phyloP scores from a whole-genome alignment of 176 grass and related monocot species.

The Aegilops tauschii region DNA sequence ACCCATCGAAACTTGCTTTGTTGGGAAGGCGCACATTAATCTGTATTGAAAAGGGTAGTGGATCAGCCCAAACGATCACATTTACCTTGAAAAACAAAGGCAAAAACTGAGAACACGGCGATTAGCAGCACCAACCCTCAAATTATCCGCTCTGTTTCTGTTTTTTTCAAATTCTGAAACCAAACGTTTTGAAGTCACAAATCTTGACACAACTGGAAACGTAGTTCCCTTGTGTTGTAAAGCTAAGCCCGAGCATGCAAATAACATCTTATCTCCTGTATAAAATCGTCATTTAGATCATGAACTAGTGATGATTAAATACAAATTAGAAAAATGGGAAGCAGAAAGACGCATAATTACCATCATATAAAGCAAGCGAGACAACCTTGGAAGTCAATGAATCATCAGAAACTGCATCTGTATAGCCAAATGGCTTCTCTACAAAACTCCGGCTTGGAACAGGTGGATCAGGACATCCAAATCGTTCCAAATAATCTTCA shows the following conservation, averaged over 20 bases:
- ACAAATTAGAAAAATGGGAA: too few relatives aligned
- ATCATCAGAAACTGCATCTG: too few relatives aligned
- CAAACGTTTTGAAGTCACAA: neutral
- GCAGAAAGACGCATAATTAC: too few relatives aligned
- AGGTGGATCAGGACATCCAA: too few relatives aligned
- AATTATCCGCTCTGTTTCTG: neutral
- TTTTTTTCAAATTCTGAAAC: neutral
- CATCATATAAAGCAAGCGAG: too few relatives aligned
- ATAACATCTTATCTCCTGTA: neutral
- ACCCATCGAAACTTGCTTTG: neutral
- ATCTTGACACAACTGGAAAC: neutral
- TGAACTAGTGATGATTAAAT: too few relatives aligned
- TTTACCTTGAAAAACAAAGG: neutral
- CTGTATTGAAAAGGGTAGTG: neutral
- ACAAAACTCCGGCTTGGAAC: too few relatives aligned
- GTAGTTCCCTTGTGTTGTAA: neutral
- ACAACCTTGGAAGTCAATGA: too few relatives aligned
- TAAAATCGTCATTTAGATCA: neutral
- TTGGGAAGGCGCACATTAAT: neutral
- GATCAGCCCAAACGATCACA: neutral
- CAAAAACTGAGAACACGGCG: neutral
- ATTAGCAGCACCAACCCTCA: neutral
- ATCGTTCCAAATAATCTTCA: too few relatives aligned
- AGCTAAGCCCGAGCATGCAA: neutral
- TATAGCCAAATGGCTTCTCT: too few relatives aligned